These are phyloP conservation scores for Umbilicaria muhlenbergii DNA, from an alignment of 495 filamentous ascomycete species.

Conservation along the genomic window DNA sequence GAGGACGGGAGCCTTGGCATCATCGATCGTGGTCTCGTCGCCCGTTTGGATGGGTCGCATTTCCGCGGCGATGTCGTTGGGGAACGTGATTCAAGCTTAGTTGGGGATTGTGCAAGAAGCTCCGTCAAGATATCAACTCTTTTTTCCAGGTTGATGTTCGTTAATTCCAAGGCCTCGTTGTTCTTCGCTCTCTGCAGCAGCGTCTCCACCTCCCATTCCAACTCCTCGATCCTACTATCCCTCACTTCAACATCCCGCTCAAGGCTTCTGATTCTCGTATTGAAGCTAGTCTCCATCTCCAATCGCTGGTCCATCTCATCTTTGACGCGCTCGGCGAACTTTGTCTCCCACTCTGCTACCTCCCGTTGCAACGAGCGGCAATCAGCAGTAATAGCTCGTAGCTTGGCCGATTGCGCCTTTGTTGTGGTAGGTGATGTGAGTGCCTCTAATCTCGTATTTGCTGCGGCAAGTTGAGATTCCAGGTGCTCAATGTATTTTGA, in stretches of 20 bases:
- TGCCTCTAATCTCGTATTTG: slow-evolving; percentile 23
- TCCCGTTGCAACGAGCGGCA: slow-evolving; percentile 19
- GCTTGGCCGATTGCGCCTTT: slow-evolving; percentile 21
- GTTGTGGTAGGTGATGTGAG: slow-evolving; percentile 20
- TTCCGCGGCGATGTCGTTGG: slow-evolving; percentile 10
- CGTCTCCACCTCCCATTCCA: slow-evolving; percentile 20
- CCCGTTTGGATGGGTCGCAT: slow-evolving; percentile 7
- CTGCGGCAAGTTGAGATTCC: slow-evolving; percentile 26
- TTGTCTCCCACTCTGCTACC: slow-evolving; percentile 26
- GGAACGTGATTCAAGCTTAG: slow-evolving; percentile 10
- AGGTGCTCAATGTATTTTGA: slow-evolving; percentile 33
- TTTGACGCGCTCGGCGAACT: slow-evolving; percentile 24
- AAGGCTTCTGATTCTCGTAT: slow-evolving; percentile 9
- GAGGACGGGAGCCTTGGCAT: slow-evolving; percentile 13
- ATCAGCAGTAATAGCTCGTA: slow-evolving; percentile 21
- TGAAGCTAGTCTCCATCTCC: slow-evolving; percentile 16
- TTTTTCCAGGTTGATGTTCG: slow-evolving; percentile 21
- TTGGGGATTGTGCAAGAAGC: slow-evolving; percentile 24
- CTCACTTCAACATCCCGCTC: slow-evolving; percentile 17
- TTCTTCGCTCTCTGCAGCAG: slow-evolving; percentile 13
- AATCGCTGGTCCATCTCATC: slow-evolving; percentile 19
- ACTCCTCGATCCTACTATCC: slow-evolving; percentile 13
- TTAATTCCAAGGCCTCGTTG: slow-evolving; percentile 18
- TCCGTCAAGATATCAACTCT: slow-evolving; percentile 23
- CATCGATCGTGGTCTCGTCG: slow-evolving; percentile 15